Conservation (phyloP, 768 basidiomycete genomes). For the Astraeus odoratus region DNA sequence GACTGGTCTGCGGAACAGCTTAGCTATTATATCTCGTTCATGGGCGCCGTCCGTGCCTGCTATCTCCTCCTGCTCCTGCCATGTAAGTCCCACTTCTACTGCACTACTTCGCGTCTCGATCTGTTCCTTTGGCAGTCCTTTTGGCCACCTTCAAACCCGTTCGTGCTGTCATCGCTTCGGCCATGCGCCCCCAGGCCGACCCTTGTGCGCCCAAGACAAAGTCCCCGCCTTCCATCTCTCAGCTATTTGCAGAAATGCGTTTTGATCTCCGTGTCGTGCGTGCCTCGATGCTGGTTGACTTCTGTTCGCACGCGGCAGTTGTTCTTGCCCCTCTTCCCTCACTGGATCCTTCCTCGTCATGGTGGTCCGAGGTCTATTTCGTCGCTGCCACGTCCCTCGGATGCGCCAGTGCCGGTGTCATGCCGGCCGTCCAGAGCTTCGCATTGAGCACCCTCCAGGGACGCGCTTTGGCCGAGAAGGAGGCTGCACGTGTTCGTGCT, state of each 20-base stretch:
- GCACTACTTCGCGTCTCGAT: too few species aligned
- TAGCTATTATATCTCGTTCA: slow-evolving; percentile 68
- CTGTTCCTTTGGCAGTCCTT: too few species aligned
- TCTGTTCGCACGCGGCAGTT: slow-evolving; percentile 57
- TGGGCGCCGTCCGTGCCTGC: slow-evolving; percentile 58
- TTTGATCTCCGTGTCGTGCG: slow-evolving; percentile 65
- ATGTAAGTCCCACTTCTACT: slow-evolving; percentile 50
- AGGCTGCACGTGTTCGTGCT: slow-evolving; percentile 24
- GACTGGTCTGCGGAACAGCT: slow-evolving; percentile 62
- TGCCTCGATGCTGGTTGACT: slow-evolving; percentile 60
- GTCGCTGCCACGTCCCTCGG: slow-evolving; percentile 54
- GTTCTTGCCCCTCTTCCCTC: slow-evolving; percentile 47
- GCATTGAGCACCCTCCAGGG: slow-evolving; percentile 57
- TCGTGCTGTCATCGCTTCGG: slow-evolving; percentile 10
- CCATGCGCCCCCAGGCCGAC: slow-evolving; percentile 2
- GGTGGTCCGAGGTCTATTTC: slow-evolving; percentile 40
- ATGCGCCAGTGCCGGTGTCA: slow-evolving; percentile 60
- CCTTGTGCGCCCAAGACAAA: slow-evolving; percentile 26
- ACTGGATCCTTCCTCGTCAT: slow-evolving; percentile 7
- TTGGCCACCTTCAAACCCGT: slow-evolving; percentile 54
- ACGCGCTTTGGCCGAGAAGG: slow-evolving; percentile 23
- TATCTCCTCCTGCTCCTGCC: slow-evolving; percentile 65
- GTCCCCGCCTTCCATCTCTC: slow-evolving; percentile 40
- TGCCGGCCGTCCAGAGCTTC: slow-evolving; percentile 66
- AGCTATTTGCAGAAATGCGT: slow-evolving; percentile 52